phyloP scores from a whole-genome alignment of 2,329 filamentous ascomycete genomes.

The Claviceps monticola region DNA sequence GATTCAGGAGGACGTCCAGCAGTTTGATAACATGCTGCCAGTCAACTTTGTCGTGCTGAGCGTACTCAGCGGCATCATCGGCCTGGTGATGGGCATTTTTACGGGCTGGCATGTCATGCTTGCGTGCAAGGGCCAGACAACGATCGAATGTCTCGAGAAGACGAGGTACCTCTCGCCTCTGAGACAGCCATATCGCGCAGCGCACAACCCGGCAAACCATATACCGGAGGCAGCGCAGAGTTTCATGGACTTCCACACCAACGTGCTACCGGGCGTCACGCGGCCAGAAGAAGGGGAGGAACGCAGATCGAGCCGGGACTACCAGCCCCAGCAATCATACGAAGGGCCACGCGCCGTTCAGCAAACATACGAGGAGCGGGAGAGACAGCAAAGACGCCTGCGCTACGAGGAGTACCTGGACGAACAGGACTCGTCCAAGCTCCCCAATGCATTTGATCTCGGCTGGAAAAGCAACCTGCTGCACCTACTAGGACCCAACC shows the following conservation, averaged over 20 bases:
- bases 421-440: constrained; percentile 72
- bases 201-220: constrained; percentile 37
- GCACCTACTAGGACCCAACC: constrained; percentile 67
- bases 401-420: constrained; percentile 66
- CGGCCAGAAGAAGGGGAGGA: constrained; percentile 71
- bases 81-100: constrained; percentile 76
- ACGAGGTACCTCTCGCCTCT: constrained; percentile 82
- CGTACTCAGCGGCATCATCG: constrained; percentile 82
- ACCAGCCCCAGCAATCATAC: constrained; percentile 3
- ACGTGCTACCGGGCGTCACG: constrained; percentile 66
- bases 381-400: constrained; percentile 38
- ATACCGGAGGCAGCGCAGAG: constrained; percentile 49
- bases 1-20: constrained; percentile 51
- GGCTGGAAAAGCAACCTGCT: constrained; percentile 67
- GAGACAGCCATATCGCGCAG: constrained; percentile 52
- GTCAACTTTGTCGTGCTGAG: constrained; percentile 83
- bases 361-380: constrained; percentile 39
- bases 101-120: constrained; percentile 85
- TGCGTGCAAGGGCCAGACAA: constrained; percentile 68
- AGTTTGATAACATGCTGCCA: constrained; percentile 65
- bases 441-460: constrained; percentile 89
- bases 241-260: constrained; percentile 68
- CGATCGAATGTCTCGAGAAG: constrained; percentile 92
- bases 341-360: constrained; percentile 27
- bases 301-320: constrained; percentile 16